Evolutionary conservation across 768 basidiomycete genomes (phyloP), one percentile per base, ranked within the genome.

Genomic region (Boletus rufocinnamomeus): DNA sequence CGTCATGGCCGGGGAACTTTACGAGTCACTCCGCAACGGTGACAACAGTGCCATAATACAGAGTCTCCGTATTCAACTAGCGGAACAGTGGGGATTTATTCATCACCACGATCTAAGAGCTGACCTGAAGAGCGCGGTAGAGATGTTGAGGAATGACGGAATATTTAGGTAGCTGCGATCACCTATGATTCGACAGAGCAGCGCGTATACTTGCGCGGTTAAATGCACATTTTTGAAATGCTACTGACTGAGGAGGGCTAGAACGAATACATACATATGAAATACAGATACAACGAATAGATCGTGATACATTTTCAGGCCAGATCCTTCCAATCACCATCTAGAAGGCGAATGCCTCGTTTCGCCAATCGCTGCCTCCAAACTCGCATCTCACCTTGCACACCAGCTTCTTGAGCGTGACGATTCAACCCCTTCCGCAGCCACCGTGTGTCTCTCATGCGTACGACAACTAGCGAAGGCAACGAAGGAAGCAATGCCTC

Each of bases 331-430:
- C 91, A 92, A 57, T 89, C 84, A 17, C 81, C 79, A 66, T 93
- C 91, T 53, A 93, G 74, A 30, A 93, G 72, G 23, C 79, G 77
- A 48, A 93, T 80, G 1, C 82, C 77, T 64, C 81, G 76, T 55
- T 84, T 77, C 13, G 74, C 75, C 34, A 93, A 76, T 52, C 86
- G 80, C 48, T 82, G 79, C 59, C 79, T 79, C 91, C 91, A 93
- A 56, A 85, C 82, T 61, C 78, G 76, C 84, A 93, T 86, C 69
- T 91, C 88, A 44, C 90, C 91, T 72, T 92, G 91, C 16, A 91
- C 81, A 9, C 91, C 91, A 8, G 91, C 82, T 61, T 81, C 84
- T 62, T 83, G 84, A 27, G 91, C 91, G 58, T 80, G 77, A 1
- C 73, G 74, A 9, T 80, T 84, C 71, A 92, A 80, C 0, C 89